Base-by-base conservation (phyloP, 2,329 filamentous ascomycete species). In the Emergomyces orientalis region DNA sequence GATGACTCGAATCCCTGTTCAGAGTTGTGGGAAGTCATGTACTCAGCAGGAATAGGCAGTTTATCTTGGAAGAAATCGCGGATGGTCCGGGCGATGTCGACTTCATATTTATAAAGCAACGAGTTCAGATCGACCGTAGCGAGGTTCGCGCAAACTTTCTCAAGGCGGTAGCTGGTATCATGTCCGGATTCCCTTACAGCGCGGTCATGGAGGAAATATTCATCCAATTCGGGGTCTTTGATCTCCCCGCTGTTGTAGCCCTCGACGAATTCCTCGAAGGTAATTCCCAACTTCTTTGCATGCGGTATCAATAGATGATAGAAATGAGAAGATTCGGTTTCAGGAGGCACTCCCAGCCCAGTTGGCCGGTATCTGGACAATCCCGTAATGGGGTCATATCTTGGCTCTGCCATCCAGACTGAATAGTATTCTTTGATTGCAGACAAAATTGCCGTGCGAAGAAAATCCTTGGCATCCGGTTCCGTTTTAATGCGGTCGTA, bases 391-490 rank as follows among this genome's bases (percentile, higher is more conserved):
- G 84, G 84, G 68, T 97, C 92, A 56, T 89, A 81, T 45, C 92
- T 87, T 61, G 92, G 92, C 68, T 87, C 83, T 11, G 84, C 79
- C 75, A 86, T 90, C 92, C 92, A 97, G 2, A 96, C 90, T 63
- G 84, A 90, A 76, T 95, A 86, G 73, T 97, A 97, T 74, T 97
- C 92, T 77, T 97, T 99, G 80, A 97, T 97, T 13, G 93, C 94
- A 7, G 94, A 93, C 47, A 96, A 82, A 37, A 91, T 89, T 7
- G 91, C 86, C 19, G 84, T 84, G 39, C 86, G 84, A 66, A 99
- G 81, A 74, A 97, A 97, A 0, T 96, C 90, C 59, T 86, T 76
- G 1, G 91, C 86, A 58, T 86, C 89, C 0, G 88, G 85, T 73
- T 96, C 89, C 68, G 91, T 87, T 79, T 91, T 91, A 75, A 97